Base-by-base conservation (phyloP, 2,329 filamentous ascomycete species). In the Dactylellina sp. region DNA sequence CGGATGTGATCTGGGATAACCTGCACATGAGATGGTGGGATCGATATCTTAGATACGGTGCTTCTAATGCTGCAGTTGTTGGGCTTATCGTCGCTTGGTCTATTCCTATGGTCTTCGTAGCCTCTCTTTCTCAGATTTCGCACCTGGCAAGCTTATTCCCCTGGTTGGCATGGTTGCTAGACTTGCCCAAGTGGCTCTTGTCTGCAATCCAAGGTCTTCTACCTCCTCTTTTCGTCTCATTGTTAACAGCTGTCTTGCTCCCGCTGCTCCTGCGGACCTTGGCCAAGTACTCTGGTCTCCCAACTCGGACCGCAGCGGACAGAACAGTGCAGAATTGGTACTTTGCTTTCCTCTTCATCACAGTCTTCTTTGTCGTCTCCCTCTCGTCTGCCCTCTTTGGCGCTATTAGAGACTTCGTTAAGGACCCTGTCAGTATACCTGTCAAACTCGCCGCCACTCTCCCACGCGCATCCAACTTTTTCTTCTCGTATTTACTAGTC, bases 401-500 rank as follows among this genome's bases (percentile, higher is more conserved):
- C 0, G 84, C 88, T 56, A 82, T 94, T 46, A 83, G 87, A 16
- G 83, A 86, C n/a, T 80, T 95, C 9, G 83, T 90, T 2, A 81
- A 87, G 37, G 85, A 91, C 49, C 88, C 92, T 6, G 82, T 83
- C n/a, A 85, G 85, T 39, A 87, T 96, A 66, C 87, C 95, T 0
- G 81, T 87, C 16, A 84, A 91, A 0, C 83, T 99, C 25, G 94
- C 94, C 0, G 81, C 84, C 9, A 95, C 93, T 72, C 83, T 99
- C 3, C 95, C 95, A 1, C 91, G 88, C 77, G 90, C 93, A 0
- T 91, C 92, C 77, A 97, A 97, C 80, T 99, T 98, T 81, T 99
- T 98, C 84, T 98, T 97, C 84, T 94, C 92, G 0, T 99, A 99
- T 85, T 93, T 99, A 89, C 90, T 97, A 80, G 88, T 99, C 7